phyloP scores from a whole-genome alignment of 352 stramenopile genomes.

The Globisporangium orthogonon region DNA sequence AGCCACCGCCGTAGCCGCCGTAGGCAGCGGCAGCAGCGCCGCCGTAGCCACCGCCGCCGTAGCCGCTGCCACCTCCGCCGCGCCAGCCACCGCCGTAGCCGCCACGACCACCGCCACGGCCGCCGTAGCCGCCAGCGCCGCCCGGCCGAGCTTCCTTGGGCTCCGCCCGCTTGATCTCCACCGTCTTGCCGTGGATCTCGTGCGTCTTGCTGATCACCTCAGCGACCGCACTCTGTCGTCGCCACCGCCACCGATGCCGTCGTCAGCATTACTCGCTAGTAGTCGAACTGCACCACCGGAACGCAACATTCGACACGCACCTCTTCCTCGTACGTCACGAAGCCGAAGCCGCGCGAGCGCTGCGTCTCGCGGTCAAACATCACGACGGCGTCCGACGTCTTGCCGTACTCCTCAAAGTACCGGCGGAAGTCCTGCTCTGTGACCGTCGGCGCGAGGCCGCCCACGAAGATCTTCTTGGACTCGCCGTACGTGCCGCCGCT shows the following conservation, averaged over 20 bases:
- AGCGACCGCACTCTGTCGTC: slow-evolving; percentile 57
- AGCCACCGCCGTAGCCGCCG: slow-evolving; percentile 10
- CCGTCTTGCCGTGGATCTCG: slow-evolving; percentile 87
- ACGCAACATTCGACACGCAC: slow-evolving; percentile 13
- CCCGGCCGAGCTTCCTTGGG: slow-evolving; percentile 59
- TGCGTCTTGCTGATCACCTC: slow-evolving; percentile 87
- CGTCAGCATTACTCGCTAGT: not conserved
- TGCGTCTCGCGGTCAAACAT: slow-evolving; percentile 92
- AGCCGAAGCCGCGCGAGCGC: slow-evolving; percentile 89
- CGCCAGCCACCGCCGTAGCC: slow-evolving; percentile 12
- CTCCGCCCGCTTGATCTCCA: slow-evolving; percentile 88
- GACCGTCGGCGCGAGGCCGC: slow-evolving; percentile 80
- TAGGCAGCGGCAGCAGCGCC: too few species aligned
- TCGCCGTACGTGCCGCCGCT: slow-evolving; percentile 37
- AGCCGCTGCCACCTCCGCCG: slow-evolving; percentile 14
- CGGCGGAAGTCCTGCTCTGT: slow-evolving; percentile 87
- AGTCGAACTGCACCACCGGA: not conserved
- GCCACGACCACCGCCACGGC: slow-evolving; percentile 19
- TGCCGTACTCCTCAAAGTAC: slow-evolving; percentile 91
- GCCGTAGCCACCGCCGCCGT: slow-evolving; percentile 12
- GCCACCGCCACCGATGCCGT: not conserved
- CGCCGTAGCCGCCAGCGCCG: slow-evolving; percentile 21
- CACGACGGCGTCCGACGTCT: slow-evolving; percentile 88
- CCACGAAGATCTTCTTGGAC: slow-evolving; percentile 92
- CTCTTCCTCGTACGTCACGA: slow-evolving; percentile 91